Evolutionary conservation across 306 rosid species (phyloP), one percentile per base, ranked within the genome.

Genomic region (Prunus mume): DNA sequence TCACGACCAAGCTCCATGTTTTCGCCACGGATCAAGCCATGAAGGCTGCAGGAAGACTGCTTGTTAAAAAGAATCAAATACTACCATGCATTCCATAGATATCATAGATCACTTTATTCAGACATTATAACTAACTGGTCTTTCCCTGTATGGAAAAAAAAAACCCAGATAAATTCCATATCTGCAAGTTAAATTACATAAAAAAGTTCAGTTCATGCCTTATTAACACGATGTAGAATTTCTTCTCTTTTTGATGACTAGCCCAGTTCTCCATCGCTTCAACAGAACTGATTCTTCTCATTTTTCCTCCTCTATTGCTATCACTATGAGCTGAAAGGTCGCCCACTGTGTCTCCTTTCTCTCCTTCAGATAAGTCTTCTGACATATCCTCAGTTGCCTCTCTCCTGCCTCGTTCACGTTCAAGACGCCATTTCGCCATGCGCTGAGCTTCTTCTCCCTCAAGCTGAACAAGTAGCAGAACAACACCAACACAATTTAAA

Each of bases 1-100:
- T 87, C 91, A 14, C 91, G 89, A 60, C 91, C 91, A 69, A 85
- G 91, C 83, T 87, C 91, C 91, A 87, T 87, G 74, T 87, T 82
- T 69, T 85, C 91, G 34, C 91, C 87, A 1, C 89, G 89, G 24
- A 87, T 85, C 84, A 87, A 77, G 77, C 89, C 91, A 76, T 87
- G 91, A 76, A 87, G 88, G 75, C 91, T 87, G 88, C 87, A 87
- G 0, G 10, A 67, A 76, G 34, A 72, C 49, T 58, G 47, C 50
- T 79, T 67, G 83, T 82, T 83, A 73, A 69, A 50, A 78, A 50
- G 30, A 52, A 72, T 76, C 70, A 54, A 62, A 55, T 32, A 13
- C 68, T 20, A 74, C 52, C 69, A 61, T 38, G 12, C 22, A 65
- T 19, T 75, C 30, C 57, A 38, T 41, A 70, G n/a, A 20, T 67